Evolutionary conservation across 257 asterid genomes (phyloP).

Genomic region (Solanum ossicruentum): DNA sequence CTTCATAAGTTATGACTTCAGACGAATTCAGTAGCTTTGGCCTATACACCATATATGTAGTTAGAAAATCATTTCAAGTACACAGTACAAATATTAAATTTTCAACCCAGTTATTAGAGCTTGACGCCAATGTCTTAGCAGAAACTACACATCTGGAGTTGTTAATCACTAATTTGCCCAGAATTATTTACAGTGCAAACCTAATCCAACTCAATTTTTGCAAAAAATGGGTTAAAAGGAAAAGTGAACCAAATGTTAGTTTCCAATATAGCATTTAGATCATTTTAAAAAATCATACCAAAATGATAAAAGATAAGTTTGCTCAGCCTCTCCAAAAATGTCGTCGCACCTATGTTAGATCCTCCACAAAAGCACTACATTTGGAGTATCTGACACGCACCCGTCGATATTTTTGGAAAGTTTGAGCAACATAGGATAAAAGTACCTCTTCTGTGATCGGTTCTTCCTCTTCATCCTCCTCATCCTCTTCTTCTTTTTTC

Average conservation of each 20-base stretch:
- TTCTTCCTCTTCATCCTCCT: slow-evolving; percentile 41
- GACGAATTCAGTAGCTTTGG: neutral
- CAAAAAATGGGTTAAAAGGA: neutral
- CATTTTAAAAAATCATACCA: neutral
- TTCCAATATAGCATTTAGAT: neutral
- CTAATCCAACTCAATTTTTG: neutral
- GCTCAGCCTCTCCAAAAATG: too few species aligned
- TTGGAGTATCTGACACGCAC: too few species aligned
- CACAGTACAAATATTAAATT: neutral
- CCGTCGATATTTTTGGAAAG: too few species aligned
- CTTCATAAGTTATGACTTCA: neutral
- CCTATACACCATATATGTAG: neutral
- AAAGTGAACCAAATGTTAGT: neutral
- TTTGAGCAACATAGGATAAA: neutral
- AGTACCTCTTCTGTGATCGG: slow-evolving; percentile 68
- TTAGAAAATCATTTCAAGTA: neutral
- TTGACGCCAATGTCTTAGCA: neutral
- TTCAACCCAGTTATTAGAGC: neutral
- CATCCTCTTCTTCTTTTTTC: slow-evolving; percentile 49
- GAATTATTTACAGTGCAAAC: neutral
- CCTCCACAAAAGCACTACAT: too few species aligned
- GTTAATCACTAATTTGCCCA: neutral
- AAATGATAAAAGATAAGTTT: neutral
- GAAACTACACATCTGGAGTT: neutral
- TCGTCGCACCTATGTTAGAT: too few species aligned